Percentiles rank a stretch among this genome's conserved stretches.
phyloP scores from a whole-genome alignment of 192 early-diverging fungal species.

The Backusella luteola region DNA sequence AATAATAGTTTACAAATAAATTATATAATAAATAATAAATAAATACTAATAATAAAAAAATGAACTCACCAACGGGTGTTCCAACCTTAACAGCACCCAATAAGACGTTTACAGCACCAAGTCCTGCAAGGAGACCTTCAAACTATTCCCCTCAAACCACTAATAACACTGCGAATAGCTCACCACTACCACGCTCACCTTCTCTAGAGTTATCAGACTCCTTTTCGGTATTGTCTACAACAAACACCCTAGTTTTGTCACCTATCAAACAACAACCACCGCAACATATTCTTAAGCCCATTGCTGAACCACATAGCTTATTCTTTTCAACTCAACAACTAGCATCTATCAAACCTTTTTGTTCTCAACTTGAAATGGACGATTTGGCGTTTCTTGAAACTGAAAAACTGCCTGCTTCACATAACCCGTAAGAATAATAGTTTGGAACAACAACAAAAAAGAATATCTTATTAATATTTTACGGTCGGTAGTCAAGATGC shows the following conservation, averaged over 20 bases:
- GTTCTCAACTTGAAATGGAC: slow-evolving; percentile 6
- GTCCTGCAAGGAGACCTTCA: slow-evolving; percentile 9
- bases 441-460: not conserved
- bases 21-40: not conserved
- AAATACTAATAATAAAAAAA: not conserved
- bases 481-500: slow-evolving; percentile 59
- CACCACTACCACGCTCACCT: slow-evolving; percentile 1
- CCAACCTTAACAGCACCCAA: slow-evolving; percentile 9
- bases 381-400: slow-evolving; percentile 1
- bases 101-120: slow-evolving; percentile 12
- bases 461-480: not conserved
- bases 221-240: slow-evolving; percentile 7
- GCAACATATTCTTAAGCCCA: not conserved
- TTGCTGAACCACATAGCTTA: slow-evolving; percentile 9
- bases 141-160: not conserved
- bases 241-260: not conserved
- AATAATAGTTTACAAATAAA: not conserved
- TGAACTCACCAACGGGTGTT: slow-evolving; percentile 1
- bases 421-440: slow-evolving; percentile 26
- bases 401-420: slow-evolving; percentile 24
- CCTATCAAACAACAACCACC: not conserved
- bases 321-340: slow-evolving; percentile 18
- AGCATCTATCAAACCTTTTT: slow-evolving; percentile 15
- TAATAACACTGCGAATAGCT: not conserved
- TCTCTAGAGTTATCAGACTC: slow-evolving; percentile 20